Evolutionary conservation across 345 rosid species (phyloP).

Genomic region (Trapa bicornis): DNA sequence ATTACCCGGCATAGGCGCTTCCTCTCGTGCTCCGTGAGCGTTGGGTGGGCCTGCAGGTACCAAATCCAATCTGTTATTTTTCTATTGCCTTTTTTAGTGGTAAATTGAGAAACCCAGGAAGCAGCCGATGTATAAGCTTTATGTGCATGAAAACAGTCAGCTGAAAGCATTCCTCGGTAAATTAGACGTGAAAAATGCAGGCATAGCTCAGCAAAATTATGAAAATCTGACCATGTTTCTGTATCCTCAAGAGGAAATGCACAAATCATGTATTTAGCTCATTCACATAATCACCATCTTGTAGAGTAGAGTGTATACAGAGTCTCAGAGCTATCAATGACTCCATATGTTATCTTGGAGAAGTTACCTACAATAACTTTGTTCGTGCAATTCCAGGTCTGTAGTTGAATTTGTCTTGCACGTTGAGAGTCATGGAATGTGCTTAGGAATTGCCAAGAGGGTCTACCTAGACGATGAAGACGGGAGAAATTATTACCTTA

Average conservation of each 20-base stretch:
- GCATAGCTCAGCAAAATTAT: neutral
- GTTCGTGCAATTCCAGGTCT: neutral
- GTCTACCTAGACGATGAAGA: neutral
- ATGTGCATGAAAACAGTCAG: neutral
- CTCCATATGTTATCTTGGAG: neutral
- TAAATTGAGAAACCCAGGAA: neutral
- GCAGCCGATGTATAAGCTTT: neutral
- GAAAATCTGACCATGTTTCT: neutral
- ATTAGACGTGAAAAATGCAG: neutral
- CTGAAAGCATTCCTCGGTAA: neutral
- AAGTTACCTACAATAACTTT: neutral
- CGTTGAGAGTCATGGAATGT: too few relatives aligned
- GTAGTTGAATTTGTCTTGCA: neutral
- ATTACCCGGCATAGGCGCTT: slow-evolving; percentile 83
- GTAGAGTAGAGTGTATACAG: neutral
- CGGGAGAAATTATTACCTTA: slow-evolving; percentile 26
- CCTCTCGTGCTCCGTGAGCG: slow-evolving; percentile 89
- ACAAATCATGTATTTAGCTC: neutral
- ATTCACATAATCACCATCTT: neutral
- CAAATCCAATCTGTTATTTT: too few relatives aligned
- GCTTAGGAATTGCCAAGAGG: neutral
- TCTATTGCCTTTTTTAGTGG: too few relatives aligned
- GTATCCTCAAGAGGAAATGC: neutral
- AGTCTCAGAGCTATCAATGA: neutral
- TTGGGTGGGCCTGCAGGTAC: slow-evolving; percentile 74